Base-by-base conservation (phyloP, 352 stramenopile genomes). In the Globisporangium cederbergense region DNA sequence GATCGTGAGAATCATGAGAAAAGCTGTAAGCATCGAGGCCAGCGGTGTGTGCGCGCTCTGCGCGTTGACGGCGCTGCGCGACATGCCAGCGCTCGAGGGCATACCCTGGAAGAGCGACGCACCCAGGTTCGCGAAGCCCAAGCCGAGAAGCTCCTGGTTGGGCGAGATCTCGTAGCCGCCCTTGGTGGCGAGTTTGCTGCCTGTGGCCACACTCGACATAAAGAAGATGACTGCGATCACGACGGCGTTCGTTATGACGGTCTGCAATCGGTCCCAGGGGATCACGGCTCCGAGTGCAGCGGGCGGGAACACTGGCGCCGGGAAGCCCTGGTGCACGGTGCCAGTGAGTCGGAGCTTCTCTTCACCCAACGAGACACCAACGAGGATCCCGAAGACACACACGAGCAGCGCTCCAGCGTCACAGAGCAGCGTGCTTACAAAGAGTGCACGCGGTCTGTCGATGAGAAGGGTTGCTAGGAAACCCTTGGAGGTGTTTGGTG, bases 131-230 rank as follows among this genome's bases (percentile, higher is more conserved):
- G 90, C 85, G 56, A 97, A 82, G n/a, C 93, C 93, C 1, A 98
- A 75, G 6, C 83, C 91, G 7, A 98, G 73, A 11, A 98, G 78
- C 71, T 98, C 95, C 58, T 96, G 79, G 68, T 94, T 94, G 3
- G 86, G 73, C 18, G 81, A 73, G 51, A 97, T 90, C 57, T 91
- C 73, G 65, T 93, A 92, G 9, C 81, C 84, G 65, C 90, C 86
- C 40, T 91, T 88, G 6, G 80, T 79, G 0, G 91, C 91, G 18
- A 98, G 66, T 46, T 85, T 81, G 61, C 96, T 97, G 36, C 84
- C 89, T 56, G 97, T 96, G 4, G 89, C 89, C 70, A 97, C 82
- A 47, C 86, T 96, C 64, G 95, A 89, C 81, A 97, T 97, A 77
- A 97, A 98, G 25, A 90, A 91, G n/a, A 98, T 82, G 64, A 97